phyloP scores from a whole-genome alignment of 768 basidiomycete species.

The Russula olivacea region DNA sequence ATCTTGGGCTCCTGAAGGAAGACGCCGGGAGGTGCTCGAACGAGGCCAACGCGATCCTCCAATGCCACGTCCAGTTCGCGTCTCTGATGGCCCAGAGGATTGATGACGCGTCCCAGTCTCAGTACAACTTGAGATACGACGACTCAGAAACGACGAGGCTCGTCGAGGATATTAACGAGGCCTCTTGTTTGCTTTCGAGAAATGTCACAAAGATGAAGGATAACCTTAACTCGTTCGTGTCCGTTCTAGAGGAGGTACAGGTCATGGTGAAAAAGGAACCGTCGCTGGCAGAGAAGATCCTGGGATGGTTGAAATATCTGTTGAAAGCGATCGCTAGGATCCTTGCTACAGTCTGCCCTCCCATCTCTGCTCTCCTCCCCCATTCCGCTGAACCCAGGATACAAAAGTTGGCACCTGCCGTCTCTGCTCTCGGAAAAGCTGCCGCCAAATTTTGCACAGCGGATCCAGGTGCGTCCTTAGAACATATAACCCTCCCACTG shows the following conservation, averaged over 20 bases:
- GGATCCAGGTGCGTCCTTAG: constrained; percentile 3
- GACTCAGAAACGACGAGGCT: constrained; percentile 9
- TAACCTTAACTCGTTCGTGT: constrained; percentile 6
- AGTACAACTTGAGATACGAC: constrained; percentile 11
- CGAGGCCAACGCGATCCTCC: constrained; percentile 11
- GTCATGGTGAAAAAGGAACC: not conserved
- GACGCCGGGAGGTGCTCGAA: constrained; percentile 6
- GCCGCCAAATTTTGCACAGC: constrained; percentile 1
- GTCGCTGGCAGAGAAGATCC: not conserved
- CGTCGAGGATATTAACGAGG: constrained; percentile 8
- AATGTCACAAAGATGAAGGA: not conserved
- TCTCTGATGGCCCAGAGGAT: constrained; percentile 10
- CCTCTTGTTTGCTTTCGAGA: constrained; percentile 1
- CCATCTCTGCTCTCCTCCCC: not conserved
- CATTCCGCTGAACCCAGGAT: no score
- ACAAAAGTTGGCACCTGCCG: not conserved
- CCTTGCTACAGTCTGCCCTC: not conserved
- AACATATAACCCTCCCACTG: no score
- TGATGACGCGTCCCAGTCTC: constrained; percentile 8
- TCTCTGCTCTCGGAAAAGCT: constrained; percentile 7
- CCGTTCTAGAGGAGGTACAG: constrained; percentile 12
- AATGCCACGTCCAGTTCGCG: constrained; percentile 14
- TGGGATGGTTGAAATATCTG: constrained; percentile 12
- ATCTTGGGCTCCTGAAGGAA: constrained; percentile 2
- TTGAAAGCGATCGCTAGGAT: constrained; percentile 9